Base-by-base conservation (phyloP, 768 basidiomycete genomes). In the Xerocomellus chrysenteron region DNA sequence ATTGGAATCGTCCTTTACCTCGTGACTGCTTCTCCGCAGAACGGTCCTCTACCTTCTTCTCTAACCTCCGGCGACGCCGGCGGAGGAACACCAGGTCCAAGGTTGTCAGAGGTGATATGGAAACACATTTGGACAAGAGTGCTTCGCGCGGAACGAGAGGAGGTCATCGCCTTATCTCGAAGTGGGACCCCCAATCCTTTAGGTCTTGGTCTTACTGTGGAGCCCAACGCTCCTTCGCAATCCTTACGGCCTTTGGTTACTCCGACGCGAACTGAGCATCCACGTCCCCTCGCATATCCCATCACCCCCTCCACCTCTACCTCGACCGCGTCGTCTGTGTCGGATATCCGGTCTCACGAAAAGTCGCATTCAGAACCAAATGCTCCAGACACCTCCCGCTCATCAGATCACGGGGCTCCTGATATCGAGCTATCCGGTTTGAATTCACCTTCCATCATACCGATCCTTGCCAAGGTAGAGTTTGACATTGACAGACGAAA, bases 381-480 rank as follows among this genome's bases (percentile, higher is more conserved):
- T 37, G 83, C 86, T 6, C 83, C 82, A 4, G 81, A 82, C 59
- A 81, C 81, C 4, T 82, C 84, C 41, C 77, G 19, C 57, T 69
- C 57, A 55, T 67, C 64, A 54, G 70, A 71, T 53, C 57, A 70
- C 10, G 78, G 72, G 4, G 77, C 77, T 16, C 75, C 79, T 47
- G 79, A 80, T 24, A 74, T 90, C 54, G 79, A 85, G 51, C 78
- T 91, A 11, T 86, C 88, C 5, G 90, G 88, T 8, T 77, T 90
- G 40, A 69, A 72, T 54, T 84, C 85, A 7, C 71, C 82, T 46
- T 82, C 86, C 26, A 73, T 91, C 24, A 84, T 92, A 51, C 90
- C 90, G 5, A 86, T 97, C 54, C 80, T 98, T 30, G 95, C 94
- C 47, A 95, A 95, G 71, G 85, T 98, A 13, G 94, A 98, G 70